phyloP scores from a whole-genome alignment of 2,329 filamentous ascomycete genomes.

The Cordyceps cateniannulata region DNA sequence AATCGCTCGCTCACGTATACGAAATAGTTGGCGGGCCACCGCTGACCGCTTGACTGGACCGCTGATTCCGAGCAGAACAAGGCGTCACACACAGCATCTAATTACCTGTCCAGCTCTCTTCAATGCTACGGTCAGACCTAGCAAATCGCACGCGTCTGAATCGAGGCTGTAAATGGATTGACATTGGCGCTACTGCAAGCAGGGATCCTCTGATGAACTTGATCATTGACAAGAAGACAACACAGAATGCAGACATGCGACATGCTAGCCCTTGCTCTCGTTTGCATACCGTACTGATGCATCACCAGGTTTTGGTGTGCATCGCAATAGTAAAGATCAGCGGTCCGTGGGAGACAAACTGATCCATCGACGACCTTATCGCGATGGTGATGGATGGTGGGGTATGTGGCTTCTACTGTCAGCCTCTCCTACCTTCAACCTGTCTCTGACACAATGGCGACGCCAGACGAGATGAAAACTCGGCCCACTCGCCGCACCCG shows the following conservation, averaged over 20 bases:
- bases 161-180: neutral
- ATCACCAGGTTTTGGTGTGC: no score
- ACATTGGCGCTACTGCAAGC: neutral
- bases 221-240: neutral
- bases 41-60: no score
- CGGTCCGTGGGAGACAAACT: no score
- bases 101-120: neutral
- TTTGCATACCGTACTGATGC: no score
- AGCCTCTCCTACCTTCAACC: neutral
- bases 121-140: neutral
- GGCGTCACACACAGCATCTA: no score
- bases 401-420: neutral
- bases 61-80: no score
- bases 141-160: neutral
- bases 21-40: no score
- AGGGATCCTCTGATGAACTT: neutral
- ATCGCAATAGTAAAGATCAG: no score
- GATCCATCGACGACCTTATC: no score
- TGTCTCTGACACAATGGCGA: conserved; percentile 1
- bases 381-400: neutral
- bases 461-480: neutral
- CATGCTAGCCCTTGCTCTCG: neutral
- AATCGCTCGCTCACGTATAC: neutral
- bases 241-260: neutral
- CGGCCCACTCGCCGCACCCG: conserved; percentile 42